Conservation (phyloP, 2,329 filamentous ascomycete species). For the Alternaria solani region DNA sequence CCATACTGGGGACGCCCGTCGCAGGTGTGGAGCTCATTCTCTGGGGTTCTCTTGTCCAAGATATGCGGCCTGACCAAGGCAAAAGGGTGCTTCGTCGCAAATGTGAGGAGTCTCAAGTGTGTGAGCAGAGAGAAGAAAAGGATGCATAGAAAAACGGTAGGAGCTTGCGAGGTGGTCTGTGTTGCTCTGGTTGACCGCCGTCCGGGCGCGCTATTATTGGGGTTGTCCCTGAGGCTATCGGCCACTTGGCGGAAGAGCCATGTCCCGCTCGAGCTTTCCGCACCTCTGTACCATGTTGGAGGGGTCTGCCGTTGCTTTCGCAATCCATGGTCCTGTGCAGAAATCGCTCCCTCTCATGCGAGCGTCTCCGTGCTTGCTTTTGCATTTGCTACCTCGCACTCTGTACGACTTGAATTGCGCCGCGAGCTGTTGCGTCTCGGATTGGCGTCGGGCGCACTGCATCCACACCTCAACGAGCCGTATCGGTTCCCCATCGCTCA, state of each 20-base stretch:
- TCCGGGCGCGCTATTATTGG: constrained; percentile 25
- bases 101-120: constrained; percentile 19
- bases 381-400: not conserved
- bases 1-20: constrained; percentile 58
- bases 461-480: constrained; percentile 21
- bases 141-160: constrained; percentile 21
- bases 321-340: not conserved
- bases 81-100: constrained; percentile 85
- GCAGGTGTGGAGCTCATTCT: constrained; percentile 58
- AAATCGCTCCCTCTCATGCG: not conserved
- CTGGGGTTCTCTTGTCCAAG: constrained; percentile 58
- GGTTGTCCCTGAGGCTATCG: constrained; percentile 22
- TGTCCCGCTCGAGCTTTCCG: constrained; percentile 7
- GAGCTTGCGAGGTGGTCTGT: constrained; percentile 36
- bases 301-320: constrained; percentile 7
- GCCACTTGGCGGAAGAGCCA: constrained; percentile 11
- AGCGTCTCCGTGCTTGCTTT: not conserved
- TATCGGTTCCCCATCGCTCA: constrained; percentile 32
- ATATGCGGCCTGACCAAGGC: constrained; percentile 98
- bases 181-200: constrained; percentile 26
- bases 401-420: not conserved
- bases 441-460: constrained; percentile 3
- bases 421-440: constrained; percentile 12
- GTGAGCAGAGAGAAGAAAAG: constrained; percentile 26
- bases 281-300: not conserved